Conservation (phyloP, 371 early-diverging fungal species). For the Mycotypha africana region DNA sequence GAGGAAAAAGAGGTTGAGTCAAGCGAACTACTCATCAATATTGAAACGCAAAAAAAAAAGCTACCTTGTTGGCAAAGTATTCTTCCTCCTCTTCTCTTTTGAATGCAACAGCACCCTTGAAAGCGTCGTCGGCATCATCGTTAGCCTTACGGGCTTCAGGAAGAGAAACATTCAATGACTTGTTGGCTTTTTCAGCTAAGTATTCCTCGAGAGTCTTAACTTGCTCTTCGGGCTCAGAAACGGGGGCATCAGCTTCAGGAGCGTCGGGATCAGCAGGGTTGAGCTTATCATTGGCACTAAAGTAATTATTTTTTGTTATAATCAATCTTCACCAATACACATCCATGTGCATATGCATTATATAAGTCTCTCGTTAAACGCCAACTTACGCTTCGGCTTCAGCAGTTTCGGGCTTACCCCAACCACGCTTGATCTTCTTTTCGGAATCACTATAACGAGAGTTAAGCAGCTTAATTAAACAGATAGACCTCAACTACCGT, state of each 20-base stretch:
- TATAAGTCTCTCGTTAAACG: too few species aligned
- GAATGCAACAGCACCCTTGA: constrained; percentile 71
- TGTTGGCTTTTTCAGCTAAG: constrained; percentile 65
- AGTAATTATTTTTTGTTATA: too few species aligned
- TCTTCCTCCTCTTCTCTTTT: constrained; percentile 65
- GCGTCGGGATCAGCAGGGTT: constrained; percentile 33
- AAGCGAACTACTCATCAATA: too few species aligned
- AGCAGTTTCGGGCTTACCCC: constrained; percentile 62
- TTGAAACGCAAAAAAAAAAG: too few species aligned
- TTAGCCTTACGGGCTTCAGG: constrained; percentile 73
- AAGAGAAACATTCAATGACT: constrained; percentile 55
- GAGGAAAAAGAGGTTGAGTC: too few species aligned
- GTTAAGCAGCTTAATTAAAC: neutral
- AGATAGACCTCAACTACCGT: too few species aligned
- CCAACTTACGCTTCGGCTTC: constrained; percentile 44
- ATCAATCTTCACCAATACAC: too few species aligned
- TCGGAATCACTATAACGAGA: constrained; percentile 52
- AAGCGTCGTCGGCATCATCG: constrained; percentile 71
- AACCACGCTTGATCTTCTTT: constrained; percentile 81
- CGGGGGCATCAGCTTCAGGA: constrained; percentile 9
- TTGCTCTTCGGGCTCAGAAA: constrained; percentile 62
- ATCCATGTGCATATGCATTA: too few species aligned
- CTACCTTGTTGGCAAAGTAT: constrained; percentile 62
- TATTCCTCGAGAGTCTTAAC: constrained; percentile 79
- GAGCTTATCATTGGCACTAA: constrained; percentile 24